Conservation (phyloP, 2,329 filamentous ascomycete genomes). For the Cryphonectria japonica region DNA sequence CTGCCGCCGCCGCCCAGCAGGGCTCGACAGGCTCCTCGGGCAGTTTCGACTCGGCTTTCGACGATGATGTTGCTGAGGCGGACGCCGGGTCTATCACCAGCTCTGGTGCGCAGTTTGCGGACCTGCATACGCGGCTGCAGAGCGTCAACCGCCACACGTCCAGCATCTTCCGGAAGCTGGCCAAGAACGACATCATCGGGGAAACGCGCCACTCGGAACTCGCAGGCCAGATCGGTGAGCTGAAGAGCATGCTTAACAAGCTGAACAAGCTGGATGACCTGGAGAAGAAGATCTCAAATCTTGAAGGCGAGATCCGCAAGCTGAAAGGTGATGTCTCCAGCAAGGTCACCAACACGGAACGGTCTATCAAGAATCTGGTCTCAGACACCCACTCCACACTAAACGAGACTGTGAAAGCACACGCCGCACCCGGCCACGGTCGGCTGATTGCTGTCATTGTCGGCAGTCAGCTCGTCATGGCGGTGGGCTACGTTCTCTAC, state of each 20-base stretch:
- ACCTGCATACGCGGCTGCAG: constrained; percentile 84
- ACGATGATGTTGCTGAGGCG: constrained; percentile 51
- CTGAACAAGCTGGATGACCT: constrained; percentile 50
- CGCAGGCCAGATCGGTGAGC: constrained; percentile 49
- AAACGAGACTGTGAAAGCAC: constrained; percentile 49
- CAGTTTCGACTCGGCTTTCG: constrained; percentile 40
- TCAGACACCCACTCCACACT: constrained; percentile 51
- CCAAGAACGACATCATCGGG: constrained; percentile 52
- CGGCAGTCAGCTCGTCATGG: constrained; percentile 73
- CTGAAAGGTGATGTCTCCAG: constrained; percentile 59
- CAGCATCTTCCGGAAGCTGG: constrained; percentile 62
- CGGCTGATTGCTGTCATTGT: constrained; percentile 71
- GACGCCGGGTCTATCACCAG: constrained; percentile 52
- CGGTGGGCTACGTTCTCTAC: constrained; percentile 73
- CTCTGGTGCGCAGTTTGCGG: constrained; percentile 71
- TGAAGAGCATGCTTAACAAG: constrained; percentile 50
- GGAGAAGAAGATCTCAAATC: constrained; percentile 50
- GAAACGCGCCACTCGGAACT: constrained; percentile 63
- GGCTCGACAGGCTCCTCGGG: constrained; percentile 32
- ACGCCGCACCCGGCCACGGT: constrained; percentile 54
- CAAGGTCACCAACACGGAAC: constrained; percentile 56
- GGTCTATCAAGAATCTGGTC: constrained; percentile 56
- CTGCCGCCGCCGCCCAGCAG: constrained; percentile 32
- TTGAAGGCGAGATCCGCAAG: constrained; percentile 62
- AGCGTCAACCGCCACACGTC: constrained; percentile 70